Percentiles rank a stretch among this genome's conserved stretches.
These are phyloP conservation scores for Chytriomyces sp. DNA, from an alignment of 192 early-diverging fungal genomes.

Conservation along the genomic window DNA sequence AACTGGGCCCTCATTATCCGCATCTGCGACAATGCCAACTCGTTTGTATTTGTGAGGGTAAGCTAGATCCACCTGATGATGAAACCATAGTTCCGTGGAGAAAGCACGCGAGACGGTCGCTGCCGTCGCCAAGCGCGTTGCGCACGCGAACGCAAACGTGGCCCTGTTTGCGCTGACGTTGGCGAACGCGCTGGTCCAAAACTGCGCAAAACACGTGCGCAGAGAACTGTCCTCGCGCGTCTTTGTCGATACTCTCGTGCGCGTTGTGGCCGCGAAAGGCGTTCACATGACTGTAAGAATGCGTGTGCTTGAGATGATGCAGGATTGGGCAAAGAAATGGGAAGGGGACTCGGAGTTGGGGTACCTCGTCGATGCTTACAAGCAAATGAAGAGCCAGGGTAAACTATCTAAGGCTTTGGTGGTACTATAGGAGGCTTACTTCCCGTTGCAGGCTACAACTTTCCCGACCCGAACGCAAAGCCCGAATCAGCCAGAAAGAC, in stretches of 20 bases:
- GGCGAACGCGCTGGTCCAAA: slow-evolving; percentile 87
- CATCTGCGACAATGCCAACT: slow-evolving; percentile 53
- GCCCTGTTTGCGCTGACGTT: slow-evolving; percentile 56
- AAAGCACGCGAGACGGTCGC: slow-evolving; percentile 38
- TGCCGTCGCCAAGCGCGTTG: slow-evolving; percentile 41
- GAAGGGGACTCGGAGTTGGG: slow-evolving; percentile 75
- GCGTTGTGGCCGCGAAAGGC: slow-evolving; percentile 71
- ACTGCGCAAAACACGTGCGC: slow-evolving; percentile 78
- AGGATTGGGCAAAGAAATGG: slow-evolving; percentile 89
- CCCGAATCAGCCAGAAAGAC: slow-evolving; percentile 30
- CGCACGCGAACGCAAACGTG: slow-evolving; percentile 67
- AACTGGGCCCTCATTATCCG: slow-evolving; percentile 73
- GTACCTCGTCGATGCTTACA: slow-evolving; percentile 61
- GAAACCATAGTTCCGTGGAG: slow-evolving; percentile 33
- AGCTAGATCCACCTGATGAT: slow-evolving; percentile 22
- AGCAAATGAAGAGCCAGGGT: slow-evolving; percentile 54
- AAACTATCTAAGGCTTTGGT: slow-evolving; percentile 23
- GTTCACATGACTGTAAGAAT: slow-evolving; percentile 81
- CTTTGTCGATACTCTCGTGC: slow-evolving; percentile 78
- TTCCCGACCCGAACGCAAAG: slow-evolving; percentile 39
- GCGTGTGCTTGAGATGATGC: slow-evolving; percentile 83
- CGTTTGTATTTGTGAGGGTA: too few species aligned
- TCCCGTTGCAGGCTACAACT: slow-evolving; percentile 9
- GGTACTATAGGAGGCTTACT: not conserved
- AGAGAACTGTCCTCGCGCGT: slow-evolving; percentile 84